These are phyloP conservation scores for Triadica sebifera DNA, from an alignment of 345 rosid genomes.

Conservation along the genomic window DNA sequence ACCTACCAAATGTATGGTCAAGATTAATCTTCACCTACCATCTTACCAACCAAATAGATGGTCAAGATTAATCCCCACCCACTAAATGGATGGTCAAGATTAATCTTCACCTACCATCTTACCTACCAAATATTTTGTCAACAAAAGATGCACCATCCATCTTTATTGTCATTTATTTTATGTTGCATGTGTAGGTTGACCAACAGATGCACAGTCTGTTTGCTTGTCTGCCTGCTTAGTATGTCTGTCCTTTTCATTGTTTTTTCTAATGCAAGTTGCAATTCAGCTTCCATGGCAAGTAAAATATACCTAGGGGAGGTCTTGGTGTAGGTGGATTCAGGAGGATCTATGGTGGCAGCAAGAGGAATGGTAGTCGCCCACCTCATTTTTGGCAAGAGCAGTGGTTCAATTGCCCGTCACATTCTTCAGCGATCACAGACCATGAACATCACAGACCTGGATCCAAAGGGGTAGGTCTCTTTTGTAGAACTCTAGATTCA, in stretches of 20 bases:
- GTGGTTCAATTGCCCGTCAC: conserved; percentile 81
- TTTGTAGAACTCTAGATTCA: not conserved
- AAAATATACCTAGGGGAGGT: conserved; percentile 85
- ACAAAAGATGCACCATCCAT: no score
- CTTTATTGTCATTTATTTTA: no score
- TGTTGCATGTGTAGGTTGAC: no score
- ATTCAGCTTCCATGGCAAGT: conserved; percentile 88
- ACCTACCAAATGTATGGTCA: no score
- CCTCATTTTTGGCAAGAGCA: conserved; percentile 86
- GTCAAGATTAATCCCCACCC: no score
- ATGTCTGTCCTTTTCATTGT: not conserved
- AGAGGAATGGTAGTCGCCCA: conserved; percentile 83
- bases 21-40: no score
- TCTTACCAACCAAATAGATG: no score
- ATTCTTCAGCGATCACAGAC: conserved; percentile 70
- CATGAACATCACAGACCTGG: conserved; percentile 63
- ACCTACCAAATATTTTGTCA: no score
- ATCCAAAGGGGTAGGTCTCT: conserved; percentile 54
- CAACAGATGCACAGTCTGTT: no score
- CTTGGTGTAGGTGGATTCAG: conserved; percentile 88
- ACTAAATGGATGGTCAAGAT: no score
- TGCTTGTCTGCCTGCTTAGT: not conserved
- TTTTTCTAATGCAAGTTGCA: not conserved
- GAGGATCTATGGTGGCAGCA: conserved; percentile 83
- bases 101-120: no score